Evolutionary conservation across 1,284 basidiomycete species (phyloP), one percentile per base, ranked within the genome.

Genomic region (Malassezia slooffiae): DNA sequence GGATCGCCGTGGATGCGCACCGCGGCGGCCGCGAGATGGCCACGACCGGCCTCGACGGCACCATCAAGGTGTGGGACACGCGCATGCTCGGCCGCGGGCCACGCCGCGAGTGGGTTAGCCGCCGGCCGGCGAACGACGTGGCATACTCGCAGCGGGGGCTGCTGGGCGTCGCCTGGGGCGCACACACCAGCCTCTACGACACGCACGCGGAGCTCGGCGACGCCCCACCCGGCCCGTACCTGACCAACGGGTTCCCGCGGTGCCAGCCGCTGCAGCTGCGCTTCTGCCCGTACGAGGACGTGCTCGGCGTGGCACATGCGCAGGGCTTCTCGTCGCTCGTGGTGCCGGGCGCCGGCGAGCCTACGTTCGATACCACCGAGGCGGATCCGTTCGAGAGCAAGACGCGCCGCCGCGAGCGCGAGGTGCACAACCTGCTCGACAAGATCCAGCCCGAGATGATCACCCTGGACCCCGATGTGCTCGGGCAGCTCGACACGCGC

Each of bases 371-470:
- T 70, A 85, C 83, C 46, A 72, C 76, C 17, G 91, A 97, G 72
- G 83, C 86, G 0, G 90, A 97, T 77, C 88, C 91, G 3, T 96
- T 83, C 73, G 90, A 97, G 71, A 80, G 81, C 57, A 81, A 79
- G 71, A 81, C 79, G 48, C 76, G 82, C 13, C 72, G 88, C 44
- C 75, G 85, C 38, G 93, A 97, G 74, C 76, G 86, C 51, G 93
- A 99, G 71, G 88, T 97, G 54, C 82, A 84, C 65, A 76, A 75
- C 30, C 76, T 97, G 24, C 72, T 97, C 55, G 91, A 97, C 71
- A 97, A 96, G 83, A 82, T 96, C 52, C 83, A 84, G 72, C 83
- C 88, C 3, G 89, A 95, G 54, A 80, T 93, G 73, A 97, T 99
- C 60, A 78, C 85, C 1, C 76, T 96, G 45, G 86, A 95, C 70